These are phyloP conservation scores for Tanacetum coccineum DNA, from an alignment of 129 eudicot genomes.

Conservation along the genomic window DNA sequence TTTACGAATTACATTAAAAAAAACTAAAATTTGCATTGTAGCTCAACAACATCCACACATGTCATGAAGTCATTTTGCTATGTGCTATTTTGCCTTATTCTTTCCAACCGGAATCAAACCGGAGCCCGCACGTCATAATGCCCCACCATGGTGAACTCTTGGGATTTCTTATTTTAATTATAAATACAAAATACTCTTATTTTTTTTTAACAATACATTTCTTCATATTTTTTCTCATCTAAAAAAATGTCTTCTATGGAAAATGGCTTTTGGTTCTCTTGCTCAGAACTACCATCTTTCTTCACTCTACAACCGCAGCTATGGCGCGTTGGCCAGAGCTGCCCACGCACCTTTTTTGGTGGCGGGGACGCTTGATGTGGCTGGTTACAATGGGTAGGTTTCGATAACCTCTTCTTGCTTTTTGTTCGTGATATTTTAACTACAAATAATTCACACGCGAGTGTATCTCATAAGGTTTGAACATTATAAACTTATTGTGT, in stretches of 20 bases:
- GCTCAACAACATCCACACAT: conserved; percentile 28
- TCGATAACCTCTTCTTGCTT: neutral
- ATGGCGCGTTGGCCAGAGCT: conserved; percentile 41
- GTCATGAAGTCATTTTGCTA: conserved; percentile 31
- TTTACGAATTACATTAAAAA: neutral
- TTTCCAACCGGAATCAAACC: conserved; percentile 30
- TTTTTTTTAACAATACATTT: neutral
- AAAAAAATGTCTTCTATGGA: conserved; percentile 11
- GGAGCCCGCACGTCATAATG: conserved; percentile 16
- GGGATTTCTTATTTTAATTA: conserved; percentile 2
- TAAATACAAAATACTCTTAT: conserved; percentile 2
- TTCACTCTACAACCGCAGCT: conserved; percentile 27
- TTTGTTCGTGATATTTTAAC: conserved; percentile 2
- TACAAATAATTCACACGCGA: neutral
- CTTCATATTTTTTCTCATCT: neutral
- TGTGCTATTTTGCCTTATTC: conserved; percentile 33
- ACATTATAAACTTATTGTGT: no score
- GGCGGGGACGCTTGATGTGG: conserved; percentile 56
- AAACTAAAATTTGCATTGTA: conserved; percentile 18
- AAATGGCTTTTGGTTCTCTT: conserved; percentile 24
- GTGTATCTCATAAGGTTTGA: no score
- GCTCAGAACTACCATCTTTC: conserved; percentile 21
- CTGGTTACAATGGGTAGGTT: conserved; percentile 53
- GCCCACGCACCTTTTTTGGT: conserved; percentile 57
- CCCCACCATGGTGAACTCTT: conserved; percentile 15